Conservation (phyloP, 208 protist species). For the Leishmania tropica region DNA sequence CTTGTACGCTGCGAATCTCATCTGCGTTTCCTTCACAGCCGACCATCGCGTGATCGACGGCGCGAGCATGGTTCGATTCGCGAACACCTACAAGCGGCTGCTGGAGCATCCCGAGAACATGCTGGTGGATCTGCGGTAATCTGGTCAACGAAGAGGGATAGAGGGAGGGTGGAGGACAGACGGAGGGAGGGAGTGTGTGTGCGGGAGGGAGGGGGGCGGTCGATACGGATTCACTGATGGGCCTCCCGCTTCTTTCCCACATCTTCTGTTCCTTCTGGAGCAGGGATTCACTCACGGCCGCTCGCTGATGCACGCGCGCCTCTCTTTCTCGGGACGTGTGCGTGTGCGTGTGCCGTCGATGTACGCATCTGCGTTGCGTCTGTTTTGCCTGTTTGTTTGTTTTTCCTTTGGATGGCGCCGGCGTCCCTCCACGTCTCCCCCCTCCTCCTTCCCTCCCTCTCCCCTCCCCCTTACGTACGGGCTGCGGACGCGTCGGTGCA, state of each 20-base stretch:
- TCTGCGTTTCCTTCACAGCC: conserved; percentile 86
- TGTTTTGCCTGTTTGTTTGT: background rate
- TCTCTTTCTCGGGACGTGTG: background rate
- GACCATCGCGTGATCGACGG: conserved; percentile 98
- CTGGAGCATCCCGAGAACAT: conserved; percentile 90
- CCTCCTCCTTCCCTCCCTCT: background rate
- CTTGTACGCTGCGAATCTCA: conserved; percentile 63
- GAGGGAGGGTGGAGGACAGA: background rate
- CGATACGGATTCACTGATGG: background rate
- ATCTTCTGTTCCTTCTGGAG: background rate
- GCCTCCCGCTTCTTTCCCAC: background rate
- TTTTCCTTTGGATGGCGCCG: background rate
- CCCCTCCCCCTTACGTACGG: background rate
- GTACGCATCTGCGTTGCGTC: background rate
- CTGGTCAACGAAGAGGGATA: background rate
- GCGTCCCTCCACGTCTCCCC: too few species aligned
- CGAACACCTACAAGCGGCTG: conserved; percentile 86
- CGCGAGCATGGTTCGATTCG: conserved; percentile 96
- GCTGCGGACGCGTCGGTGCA: background rate
- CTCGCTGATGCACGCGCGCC: background rate
- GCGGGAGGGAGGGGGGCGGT: too few species aligned
- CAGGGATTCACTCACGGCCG: background rate
- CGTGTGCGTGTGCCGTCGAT: background rate
- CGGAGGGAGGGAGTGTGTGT: background rate
- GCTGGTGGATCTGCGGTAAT: conserved; percentile 74